These are phyloP conservation scores for Tylopilus vinaceipallidus DNA, from an alignment of 768 basidiomycete genomes.

Conservation along the genomic window DNA sequence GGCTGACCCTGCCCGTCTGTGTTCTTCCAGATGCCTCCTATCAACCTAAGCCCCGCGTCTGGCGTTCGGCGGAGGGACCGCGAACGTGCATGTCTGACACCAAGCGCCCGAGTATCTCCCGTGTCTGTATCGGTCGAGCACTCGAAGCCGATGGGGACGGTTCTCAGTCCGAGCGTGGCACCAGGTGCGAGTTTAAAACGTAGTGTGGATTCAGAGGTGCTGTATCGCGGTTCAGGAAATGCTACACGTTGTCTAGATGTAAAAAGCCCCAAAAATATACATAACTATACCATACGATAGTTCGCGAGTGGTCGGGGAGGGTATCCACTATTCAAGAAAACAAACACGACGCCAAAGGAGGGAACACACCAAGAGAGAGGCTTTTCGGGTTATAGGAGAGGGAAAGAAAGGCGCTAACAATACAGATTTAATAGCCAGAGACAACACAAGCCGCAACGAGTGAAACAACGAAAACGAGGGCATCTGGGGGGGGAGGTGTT, in stretches of 20 bases:
- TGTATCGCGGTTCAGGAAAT: too few species aligned
- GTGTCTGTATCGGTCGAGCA: too few species aligned
- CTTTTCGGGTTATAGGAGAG: background rate
- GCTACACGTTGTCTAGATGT: slow-evolving; percentile 31
- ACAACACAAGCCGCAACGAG: background rate
- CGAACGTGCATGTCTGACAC: too few species aligned
- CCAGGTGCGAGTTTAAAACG: too few species aligned
- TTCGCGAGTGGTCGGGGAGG: slow-evolving; percentile 3
- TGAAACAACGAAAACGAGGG: background rate
- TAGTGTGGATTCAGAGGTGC: too few species aligned
- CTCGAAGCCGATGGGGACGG: too few species aligned
- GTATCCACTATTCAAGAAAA: slow-evolving; percentile 15
- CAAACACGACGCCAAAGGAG: slow-evolving; percentile 1
- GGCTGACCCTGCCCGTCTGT: too few species aligned
- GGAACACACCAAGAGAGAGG: background rate
- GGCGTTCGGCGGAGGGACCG: too few species aligned
- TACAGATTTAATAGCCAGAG: slow-evolving; percentile 23
- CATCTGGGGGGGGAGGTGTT: background rate
- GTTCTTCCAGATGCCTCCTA: too few species aligned
- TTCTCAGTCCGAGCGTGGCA: too few species aligned
- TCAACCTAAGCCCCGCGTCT: too few species aligned
- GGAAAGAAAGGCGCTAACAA: slow-evolving; percentile 20
- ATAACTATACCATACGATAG: slow-evolving; percentile 22
- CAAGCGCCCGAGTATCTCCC: too few species aligned
- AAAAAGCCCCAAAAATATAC: slow-evolving; percentile 20